phyloP scores from a whole-genome alignment of 2,329 filamentous ascomycete species.

The Fusarium avenaceum region DNA sequence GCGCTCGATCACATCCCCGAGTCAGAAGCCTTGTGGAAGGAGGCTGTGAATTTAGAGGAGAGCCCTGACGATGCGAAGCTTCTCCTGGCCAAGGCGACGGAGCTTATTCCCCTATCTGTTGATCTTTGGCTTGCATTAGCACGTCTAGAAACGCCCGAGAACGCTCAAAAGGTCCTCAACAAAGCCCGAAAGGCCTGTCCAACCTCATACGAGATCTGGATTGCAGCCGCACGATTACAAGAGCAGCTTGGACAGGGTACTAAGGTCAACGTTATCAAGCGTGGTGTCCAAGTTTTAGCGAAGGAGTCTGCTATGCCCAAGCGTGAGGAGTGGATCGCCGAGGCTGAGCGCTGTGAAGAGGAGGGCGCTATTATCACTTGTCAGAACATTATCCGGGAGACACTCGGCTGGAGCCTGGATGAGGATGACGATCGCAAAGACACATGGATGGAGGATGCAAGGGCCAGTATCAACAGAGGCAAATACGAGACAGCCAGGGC shows the following conservation, averaged over 20 bases:
- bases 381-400: conserved; percentile 90
- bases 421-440: conserved; percentile 97
- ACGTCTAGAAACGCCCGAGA: conserved; percentile 87
- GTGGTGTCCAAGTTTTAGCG: conserved; percentile 87
- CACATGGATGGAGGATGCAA: conserved; percentile 95
- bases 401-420: conserved; percentile 91
- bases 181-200: conserved; percentile 94
- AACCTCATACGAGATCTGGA: conserved; percentile 95
- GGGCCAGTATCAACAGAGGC: conserved; percentile 81
- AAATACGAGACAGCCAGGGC: conserved; percentile 92
- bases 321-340: conserved; percentile 95
- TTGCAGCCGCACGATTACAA: conserved; percentile 90
- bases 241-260: conserved; percentile 85
- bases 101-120: conserved; percentile 92
- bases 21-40: conserved; percentile 98
- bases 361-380: conserved; percentile 91
- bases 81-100: conserved; percentile 92
- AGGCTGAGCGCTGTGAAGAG: conserved; percentile 94
- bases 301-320: conserved; percentile 97
- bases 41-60: conserved; percentile 94
- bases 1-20: conserved; percentile 94
- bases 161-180: conserved; percentile 95
- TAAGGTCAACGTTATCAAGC: conserved; percentile 93
- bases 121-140: conserved; percentile 96
- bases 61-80: conserved; percentile 88